Evolutionary conservation across 225 moss, liverwort and hornwort species (phyloP), one percentile per base, ranked within the genome.

Genomic region (Neckera pumila): DNA sequence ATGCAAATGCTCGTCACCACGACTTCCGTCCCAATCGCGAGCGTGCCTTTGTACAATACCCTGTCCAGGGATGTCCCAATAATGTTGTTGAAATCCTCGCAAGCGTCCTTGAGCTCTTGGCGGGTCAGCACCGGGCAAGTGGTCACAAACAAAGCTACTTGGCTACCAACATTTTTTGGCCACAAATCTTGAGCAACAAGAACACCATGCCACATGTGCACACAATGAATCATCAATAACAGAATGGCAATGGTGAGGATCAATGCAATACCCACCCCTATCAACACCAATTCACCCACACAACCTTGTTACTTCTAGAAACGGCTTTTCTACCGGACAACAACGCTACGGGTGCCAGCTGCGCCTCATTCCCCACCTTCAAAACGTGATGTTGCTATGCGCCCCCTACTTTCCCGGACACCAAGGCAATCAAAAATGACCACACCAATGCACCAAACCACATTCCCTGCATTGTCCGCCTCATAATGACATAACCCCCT

Each of bases 21-120:
- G 51, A 97, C 86, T 61, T 97, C 96, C 25, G 92, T 92, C 40
- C 96, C 91, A 58, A 92, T 90, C 16, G 91, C 79, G 76, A 97
- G 85, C 21, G 95, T 97, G 43, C 96, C 96, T 70, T 97, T 97
- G 80, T 95, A 97, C 26, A 97, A 91, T 30, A 95, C 86, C 45
- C 95, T 92, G 25, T 97, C 96, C 25, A 90, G 86, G 8, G 95
- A 95, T 14, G 92, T 89, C 10, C 96, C 95, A n/a, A 97, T 95
- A 30, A 97, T 92, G 58, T 97, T 97, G 88, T 95, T 97, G 86
- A 97, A 97, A 87, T 95, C 96, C 87, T 97, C 96, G 83, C 96
- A 97, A 2, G 95, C 96, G 31, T 85, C 89, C 79, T 97, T 95
- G 85, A 97, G 78, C 86, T 95, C 96, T 64, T 84, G 85, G 30